Conservation (phyloP, 495 filamentous ascomycete genomes). For the Hypoxylon trugodes region DNA sequence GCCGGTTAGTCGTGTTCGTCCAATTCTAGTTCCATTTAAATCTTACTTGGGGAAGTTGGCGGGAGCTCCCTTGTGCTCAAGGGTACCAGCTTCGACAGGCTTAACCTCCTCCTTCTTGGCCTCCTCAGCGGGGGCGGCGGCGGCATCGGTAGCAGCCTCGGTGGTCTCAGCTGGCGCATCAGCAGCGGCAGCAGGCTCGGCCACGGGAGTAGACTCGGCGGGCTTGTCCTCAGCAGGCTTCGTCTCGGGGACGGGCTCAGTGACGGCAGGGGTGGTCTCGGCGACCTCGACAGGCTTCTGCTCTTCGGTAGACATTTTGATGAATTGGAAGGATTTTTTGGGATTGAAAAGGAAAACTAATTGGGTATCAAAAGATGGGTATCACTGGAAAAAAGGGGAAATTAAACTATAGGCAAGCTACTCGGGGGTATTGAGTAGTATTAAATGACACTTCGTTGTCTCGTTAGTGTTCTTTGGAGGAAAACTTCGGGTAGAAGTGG, state of each 20-base stretch:
- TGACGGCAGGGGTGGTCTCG: constrained; percentile 49
- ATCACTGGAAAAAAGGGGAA: constrained; percentile 56
- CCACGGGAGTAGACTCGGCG: constrained; percentile 42
- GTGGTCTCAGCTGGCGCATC: constrained; percentile 61
- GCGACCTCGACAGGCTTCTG: constrained; percentile 56
- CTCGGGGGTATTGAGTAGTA: constrained; percentile 37
- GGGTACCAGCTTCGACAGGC: constrained; percentile 75
- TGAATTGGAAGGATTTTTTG: constrained; percentile 42
- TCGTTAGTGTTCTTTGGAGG: constrained; percentile 31
- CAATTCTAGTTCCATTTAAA: background rate
- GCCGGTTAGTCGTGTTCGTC: constrained; percentile 25
- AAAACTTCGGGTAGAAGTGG: constrained; percentile 30
- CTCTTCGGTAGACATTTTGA: constrained; percentile 60
- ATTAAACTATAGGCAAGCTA: constrained; percentile 46
- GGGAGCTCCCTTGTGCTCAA: constrained; percentile 88
- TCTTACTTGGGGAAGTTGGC: constrained; percentile 85
- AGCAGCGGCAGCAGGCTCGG: constrained; percentile 53
- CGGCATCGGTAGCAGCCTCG: constrained; percentile 52
- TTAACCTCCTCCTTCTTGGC: constrained; percentile 66
- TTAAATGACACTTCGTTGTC: constrained; percentile 42
- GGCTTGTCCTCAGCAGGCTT: constrained; percentile 54
- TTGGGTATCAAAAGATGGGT: constrained; percentile 57
- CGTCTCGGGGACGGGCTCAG: constrained; percentile 57
- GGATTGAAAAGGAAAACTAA: constrained; percentile 50
- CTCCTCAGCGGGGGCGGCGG: constrained; percentile 49